Evolutionary conservation across 495 filamentous ascomycete species (phyloP).

Genomic region (Podospora conica): DNA sequence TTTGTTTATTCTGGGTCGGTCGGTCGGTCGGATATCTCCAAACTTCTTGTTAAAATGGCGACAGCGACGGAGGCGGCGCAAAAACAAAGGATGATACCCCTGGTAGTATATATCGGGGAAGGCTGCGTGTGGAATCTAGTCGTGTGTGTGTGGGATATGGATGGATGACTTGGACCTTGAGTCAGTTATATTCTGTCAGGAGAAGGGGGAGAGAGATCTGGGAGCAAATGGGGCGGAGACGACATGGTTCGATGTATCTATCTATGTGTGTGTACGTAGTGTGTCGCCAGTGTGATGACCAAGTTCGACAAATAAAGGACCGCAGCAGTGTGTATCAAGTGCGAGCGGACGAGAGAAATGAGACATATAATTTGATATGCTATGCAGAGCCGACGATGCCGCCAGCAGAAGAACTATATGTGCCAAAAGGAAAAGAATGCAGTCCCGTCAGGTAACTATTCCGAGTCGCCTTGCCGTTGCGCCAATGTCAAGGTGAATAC

Average conservation of each 20-base stretch:
- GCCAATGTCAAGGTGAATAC: neutral
- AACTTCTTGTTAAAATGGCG: neutral
- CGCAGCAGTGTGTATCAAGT: neutral
- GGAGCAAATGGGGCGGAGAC: neutral
- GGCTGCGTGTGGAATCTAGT: neutral
- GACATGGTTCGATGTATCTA: neutral
- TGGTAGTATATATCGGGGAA: conserved; percentile 2
- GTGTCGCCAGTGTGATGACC: neutral
- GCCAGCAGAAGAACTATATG: no score
- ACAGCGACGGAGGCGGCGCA: neutral
- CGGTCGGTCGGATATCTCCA: neutral
- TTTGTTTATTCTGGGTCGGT: neutral
- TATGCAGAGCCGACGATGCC: neutral
- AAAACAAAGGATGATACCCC: neutral
- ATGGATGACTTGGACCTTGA: neutral
- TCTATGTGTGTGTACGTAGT: neutral
- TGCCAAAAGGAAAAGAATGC: neutral
- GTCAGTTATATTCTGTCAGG: neutral
- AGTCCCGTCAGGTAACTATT: neutral
- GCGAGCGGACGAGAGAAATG: neutral
- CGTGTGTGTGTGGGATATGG: neutral
- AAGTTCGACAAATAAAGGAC: neutral
- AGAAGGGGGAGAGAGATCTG: neutral
- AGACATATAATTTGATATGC: neutral
- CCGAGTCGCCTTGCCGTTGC: neutral